These are phyloP conservation scores for Aegilops sharonensis DNA, from an alignment of 176 grass and related monocot genomes.

Conservation along the genomic window DNA sequence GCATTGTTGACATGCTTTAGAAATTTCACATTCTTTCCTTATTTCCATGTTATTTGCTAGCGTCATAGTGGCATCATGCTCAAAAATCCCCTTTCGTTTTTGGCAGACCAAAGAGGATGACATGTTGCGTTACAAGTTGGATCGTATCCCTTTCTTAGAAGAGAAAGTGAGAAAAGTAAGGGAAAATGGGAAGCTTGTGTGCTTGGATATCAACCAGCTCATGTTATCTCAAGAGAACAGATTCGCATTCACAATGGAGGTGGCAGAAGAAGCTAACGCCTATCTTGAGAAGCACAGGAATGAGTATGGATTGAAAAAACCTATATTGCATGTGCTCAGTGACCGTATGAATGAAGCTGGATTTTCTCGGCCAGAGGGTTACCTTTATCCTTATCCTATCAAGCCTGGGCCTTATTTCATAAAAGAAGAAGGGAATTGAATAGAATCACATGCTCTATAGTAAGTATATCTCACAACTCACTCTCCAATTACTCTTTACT, in stretches of 20 bases:
- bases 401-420: constrained; percentile 73
- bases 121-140: constrained; percentile 75
- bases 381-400: constrained; percentile 70
- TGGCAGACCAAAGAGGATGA: constrained; percentile 67
- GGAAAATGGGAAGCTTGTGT: constrained; percentile 71
- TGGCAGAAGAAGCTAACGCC: constrained; percentile 70
- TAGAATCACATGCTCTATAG: constrained; percentile 6
- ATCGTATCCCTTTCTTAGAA: constrained; percentile 75
- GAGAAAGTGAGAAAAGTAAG: constrained; percentile 73
- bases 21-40: background rate
- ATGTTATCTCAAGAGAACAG: constrained; percentile 80
- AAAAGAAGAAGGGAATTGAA: constrained; percentile 53
- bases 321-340: constrained; percentile 75
- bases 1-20: background rate
- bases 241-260: constrained; percentile 74
- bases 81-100: background rate
- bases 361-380: constrained; percentile 67
- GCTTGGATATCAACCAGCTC: constrained; percentile 75
- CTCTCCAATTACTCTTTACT: background rate
- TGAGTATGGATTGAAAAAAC: constrained; percentile 80
- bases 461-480: constrained; percentile 25
- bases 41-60: constrained; percentile 10
- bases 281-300: constrained; percentile 75
- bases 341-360: constrained; percentile 85
- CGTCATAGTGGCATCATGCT: background rate